A percentile compares a stretch with the other conserved stretches of the same genome.
Evolutionary conservation across 2,329 filamentous ascomycete genomes (phyloP).

Genomic region (Pyrenochaeta sp.): DNA sequence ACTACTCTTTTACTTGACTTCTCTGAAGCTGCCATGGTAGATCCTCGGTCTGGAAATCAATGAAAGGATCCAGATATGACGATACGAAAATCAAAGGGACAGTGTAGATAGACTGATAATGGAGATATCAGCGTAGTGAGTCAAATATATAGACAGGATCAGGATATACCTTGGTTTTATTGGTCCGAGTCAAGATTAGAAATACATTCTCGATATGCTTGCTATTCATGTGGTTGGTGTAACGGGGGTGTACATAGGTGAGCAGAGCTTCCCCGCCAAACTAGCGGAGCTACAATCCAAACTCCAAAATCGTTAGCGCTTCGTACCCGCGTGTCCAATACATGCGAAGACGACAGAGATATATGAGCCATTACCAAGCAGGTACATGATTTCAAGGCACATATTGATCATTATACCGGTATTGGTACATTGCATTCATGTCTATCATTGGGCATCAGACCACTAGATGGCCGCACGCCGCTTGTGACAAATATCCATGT

Average conservation of each 20-base stretch:
- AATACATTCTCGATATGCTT: too few species aligned
- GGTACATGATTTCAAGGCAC: neutral
- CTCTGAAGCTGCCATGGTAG: conserved; percentile 12
- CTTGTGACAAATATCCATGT: conserved; percentile 2
- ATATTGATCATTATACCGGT: conserved; percentile 18
- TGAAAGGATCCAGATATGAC: neutral
- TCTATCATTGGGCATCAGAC: conserved; percentile 38
- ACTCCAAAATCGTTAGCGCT: too few species aligned
- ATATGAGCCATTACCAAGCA: neutral
- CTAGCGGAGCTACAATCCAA: conserved; percentile 4
- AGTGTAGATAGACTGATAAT: too few species aligned
- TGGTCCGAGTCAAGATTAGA: too few species aligned
- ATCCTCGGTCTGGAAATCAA: too few species aligned
- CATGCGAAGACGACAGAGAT: too few species aligned
- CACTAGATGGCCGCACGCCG: conserved; percentile 2
- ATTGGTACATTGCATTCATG: conserved; percentile 44
- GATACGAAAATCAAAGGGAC: too few species aligned
- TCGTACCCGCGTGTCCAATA: too few species aligned
- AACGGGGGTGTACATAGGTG: conserved; percentile 5
- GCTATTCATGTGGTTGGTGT: too few species aligned
- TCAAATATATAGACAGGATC: too few species aligned
- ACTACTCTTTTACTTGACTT: conserved; percentile 51
- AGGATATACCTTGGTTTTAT: too few species aligned
- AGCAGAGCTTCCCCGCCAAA: conserved; percentile 27
- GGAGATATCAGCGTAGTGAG: too few species aligned